phyloP scores from a whole-genome alignment of 306 rosid genomes.

The Vigna hirtella region DNA sequence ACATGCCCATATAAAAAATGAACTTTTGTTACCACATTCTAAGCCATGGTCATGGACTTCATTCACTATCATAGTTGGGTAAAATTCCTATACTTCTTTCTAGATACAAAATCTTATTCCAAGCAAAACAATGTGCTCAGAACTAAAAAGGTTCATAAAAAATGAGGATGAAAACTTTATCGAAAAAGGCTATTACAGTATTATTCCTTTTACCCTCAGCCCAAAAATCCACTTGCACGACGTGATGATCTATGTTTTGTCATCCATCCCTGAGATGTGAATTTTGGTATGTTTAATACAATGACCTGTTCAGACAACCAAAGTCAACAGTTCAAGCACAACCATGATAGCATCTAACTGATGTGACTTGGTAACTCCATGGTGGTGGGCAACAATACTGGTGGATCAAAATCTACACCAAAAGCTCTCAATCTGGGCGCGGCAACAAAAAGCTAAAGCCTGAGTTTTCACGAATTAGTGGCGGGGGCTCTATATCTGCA shows the following conservation, averaged over 20 bases:
- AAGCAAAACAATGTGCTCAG: slow-evolving; percentile 30
- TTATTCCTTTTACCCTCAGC: slow-evolving; percentile 17
- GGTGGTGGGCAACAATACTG: slow-evolving; percentile 29
- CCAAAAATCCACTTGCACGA: slow-evolving; percentile 46
- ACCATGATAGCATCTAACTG: slow-evolving; percentile 23
- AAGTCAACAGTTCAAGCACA: slow-evolving; percentile 47
- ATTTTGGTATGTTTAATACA: slow-evolving; percentile 35
- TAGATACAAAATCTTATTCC: slow-evolving; percentile 43
- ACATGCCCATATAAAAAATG: slow-evolving; percentile 7
- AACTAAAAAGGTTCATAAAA: slow-evolving; percentile 28
- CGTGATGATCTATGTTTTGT: slow-evolving; percentile 26
- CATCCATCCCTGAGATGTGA: slow-evolving; percentile 33
- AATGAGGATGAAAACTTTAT: slow-evolving; percentile 1
- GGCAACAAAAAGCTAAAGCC: slow-evolving; percentile 67
- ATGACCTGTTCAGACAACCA: slow-evolving; percentile 40
- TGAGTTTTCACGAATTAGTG: slow-evolving; percentile 60
- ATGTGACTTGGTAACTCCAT: slow-evolving; percentile 32
- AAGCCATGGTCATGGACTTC: slow-evolving; percentile 12
- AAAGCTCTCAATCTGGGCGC: slow-evolving; percentile 49
- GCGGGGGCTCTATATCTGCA: slow-evolving; percentile 60
- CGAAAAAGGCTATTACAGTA: background rate
- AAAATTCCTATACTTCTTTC: slow-evolving; percentile 42
- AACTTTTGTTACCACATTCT: slow-evolving; percentile 18
- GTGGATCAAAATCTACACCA: slow-evolving; percentile 39
- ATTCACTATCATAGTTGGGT: slow-evolving; percentile 8